Base-by-base conservation (phyloP, 2,329 filamentous ascomycete species). In the Byssochlamys sp. region DNA sequence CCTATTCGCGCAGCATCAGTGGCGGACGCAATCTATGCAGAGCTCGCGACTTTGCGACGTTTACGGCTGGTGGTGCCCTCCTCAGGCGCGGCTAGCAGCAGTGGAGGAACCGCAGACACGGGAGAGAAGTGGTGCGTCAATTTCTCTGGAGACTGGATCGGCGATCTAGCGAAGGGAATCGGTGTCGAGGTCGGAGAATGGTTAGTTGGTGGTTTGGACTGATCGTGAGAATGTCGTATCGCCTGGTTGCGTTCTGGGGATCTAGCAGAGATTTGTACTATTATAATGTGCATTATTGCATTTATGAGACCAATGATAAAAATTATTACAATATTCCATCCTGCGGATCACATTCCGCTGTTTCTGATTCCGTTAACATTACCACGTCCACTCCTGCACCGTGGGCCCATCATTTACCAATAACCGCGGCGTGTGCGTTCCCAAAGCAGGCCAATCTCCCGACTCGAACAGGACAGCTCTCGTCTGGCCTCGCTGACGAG, bases 121-220 rank as follows among this genome's bases (percentile, higher is more conserved):
- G 72, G 71, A 4, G 77, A 76, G 60, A 79, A 77, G 55, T 80
- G 77, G 77, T 73, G 72, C 57, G 72, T 78, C 12, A 77, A 78
- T 66, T 73, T 78, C 6, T 74, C 72, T 25, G 74, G 74, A 4
- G 75, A 77, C 53, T 78, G 75, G 75, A 73, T 78, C 52, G 75
- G 72, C 4, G 73, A 74, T 45, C 62, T 77, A 66, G 75, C 74
- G 2, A 75, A 73, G 62, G 72, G 69, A 0, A 72, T 78, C 60
- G 73, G 75, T 6, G 71, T 78, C 54, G 74, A 76, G 59, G 74
- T 77, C 61, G 75, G 75, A 19, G 76, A 78, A 59, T 75, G 72
- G 72, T 60, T 74, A 48, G 72, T 71, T 12, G 72, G 72, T 56
- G 72, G 72, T 14, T 58, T 74, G 59, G 72, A 74, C 61, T 74